Evolutionary conservation across 202 grass and related monocot species (phyloP).

Genomic region (Elaeis oleifera): DNA sequence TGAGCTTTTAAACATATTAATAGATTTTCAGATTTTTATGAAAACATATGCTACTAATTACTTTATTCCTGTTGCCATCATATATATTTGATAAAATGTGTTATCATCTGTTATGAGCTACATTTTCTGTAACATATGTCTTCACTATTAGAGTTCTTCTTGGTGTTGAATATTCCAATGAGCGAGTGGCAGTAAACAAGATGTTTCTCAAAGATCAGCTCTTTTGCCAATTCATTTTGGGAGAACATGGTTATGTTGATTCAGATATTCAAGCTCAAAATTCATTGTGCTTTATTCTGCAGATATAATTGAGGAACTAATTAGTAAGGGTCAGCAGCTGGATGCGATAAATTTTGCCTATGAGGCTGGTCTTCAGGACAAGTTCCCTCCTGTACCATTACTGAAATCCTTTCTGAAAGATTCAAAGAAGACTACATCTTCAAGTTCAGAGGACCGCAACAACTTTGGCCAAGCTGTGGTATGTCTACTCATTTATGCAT

Average conservation of each 20-base stretch:
- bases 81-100: no score
- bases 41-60: no score
- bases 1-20: no score
- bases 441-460: constrained; percentile 39
- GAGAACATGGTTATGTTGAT: no score
- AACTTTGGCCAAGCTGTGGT: constrained; percentile 58
- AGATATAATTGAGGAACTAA: constrained; percentile 87
- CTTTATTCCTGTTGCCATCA: no score
- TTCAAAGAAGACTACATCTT: constrained; percentile 41
- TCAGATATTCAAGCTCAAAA: not conserved
- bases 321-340: constrained; percentile 75
- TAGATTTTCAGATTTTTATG: no score
- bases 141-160: no score
- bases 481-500: constrained; percentile 14
- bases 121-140: no score
- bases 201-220: not conserved
- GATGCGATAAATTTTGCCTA: constrained; percentile 86
- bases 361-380: constrained; percentile 79
- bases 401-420: constrained; percentile 74
- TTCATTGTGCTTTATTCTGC: constrained; percentile 5
- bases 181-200: no score
- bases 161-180: no score
- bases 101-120: no score
- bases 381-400: constrained; percentile 64
- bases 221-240: not conserved